These are phyloP conservation scores for Casaregolazyma lundiana DNA, from an alignment of 1,139 yeast species.

Conservation along the genomic window DNA sequence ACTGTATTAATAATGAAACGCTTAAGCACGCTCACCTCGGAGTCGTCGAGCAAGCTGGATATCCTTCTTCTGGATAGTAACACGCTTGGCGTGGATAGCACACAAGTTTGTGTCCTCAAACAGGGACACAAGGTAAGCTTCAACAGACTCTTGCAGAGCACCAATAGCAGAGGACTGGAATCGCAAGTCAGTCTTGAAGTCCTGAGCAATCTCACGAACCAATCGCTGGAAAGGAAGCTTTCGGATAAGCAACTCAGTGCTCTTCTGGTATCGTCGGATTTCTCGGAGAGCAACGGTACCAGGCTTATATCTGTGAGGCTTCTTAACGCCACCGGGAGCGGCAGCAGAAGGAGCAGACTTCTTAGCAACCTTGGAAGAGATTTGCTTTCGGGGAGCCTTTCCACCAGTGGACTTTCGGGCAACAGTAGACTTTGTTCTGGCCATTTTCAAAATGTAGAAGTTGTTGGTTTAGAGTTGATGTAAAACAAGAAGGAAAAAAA, in stretches of 20 bases:
- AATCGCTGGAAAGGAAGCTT: slow-evolving; percentile 98
- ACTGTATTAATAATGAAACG: slow-evolving; percentile 4
- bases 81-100: slow-evolving; percentile 99
- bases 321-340: slow-evolving; percentile 98
- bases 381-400: slow-evolving; percentile 99
- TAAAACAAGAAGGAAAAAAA: slow-evolving; percentile 18
- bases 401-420: slow-evolving; percentile 99
- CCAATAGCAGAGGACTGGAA: slow-evolving; percentile 98
- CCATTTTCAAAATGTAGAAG: slow-evolving; percentile 49
- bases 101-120: slow-evolving; percentile 98
- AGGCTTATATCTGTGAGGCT: slow-evolving; percentile 99
- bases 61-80: slow-evolving; percentile 98
- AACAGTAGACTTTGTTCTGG: slow-evolving; percentile 92
- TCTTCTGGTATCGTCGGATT: slow-evolving; percentile 98
- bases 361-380: slow-evolving; percentile 99
- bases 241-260: slow-evolving; percentile 95
- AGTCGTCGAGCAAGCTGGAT: slow-evolving; percentile 98
- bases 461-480: slow-evolving; percentile 9
- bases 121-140: slow-evolving; percentile 87
- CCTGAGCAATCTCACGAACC: slow-evolving; percentile 97
- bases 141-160: slow-evolving; percentile 98
- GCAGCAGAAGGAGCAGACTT: slow-evolving; percentile 74
- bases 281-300: slow-evolving; percentile 99
- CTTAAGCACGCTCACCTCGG: slow-evolving; percentile 64
- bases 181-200: slow-evolving; percentile 96